Evolutionary conservation across 768 basidiomycete species (phyloP), one percentile per base, ranked within the genome.

Genomic region (Arthromyces matolae): DNA sequence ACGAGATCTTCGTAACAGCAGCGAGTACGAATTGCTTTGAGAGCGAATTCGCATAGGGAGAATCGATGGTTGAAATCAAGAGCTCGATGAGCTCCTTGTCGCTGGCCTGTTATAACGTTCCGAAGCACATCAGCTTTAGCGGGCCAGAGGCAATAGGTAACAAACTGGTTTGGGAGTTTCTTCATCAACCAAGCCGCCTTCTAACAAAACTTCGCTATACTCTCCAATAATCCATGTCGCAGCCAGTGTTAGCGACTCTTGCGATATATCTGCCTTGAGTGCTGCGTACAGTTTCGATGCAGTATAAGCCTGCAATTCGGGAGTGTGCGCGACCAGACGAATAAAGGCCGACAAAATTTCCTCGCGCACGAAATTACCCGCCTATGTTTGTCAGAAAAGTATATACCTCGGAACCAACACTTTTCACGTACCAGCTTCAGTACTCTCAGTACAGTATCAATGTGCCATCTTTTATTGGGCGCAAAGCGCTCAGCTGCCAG

Each of bases 381-480:
- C 95, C 94, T 97, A 53, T 4, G 22, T 16, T 13, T 35, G n/a
- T n/a, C 24, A 31, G 12, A n/a, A 8, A n/a, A 18, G 25, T 9
- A 27, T 13, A 19, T 44, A 20, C 20, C 18, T 18, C 16, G 44
- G 13, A 13, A 6, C 47, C 18, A 32, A 32, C 19, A 14, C 16
- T 18, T 14, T 28, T 31, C 33, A 73, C 86, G 48, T 50, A 95
- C 94, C 60, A 97, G 70, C 65, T 93, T 94, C 52, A 99, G 67
- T 2, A 93, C 90, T 23, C 96, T 80, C 39, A 99, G 69, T 4
- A 97, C 90, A 0, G 96, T 98, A 64, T 98, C 96, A 43, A 99
- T 99, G 64, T 99, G 96, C 95, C 95, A 99, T 54, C 96, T 78
- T 68, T 94, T 94, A 66, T 95, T 97, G 0, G 96, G 96, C 0